A percentile compares a stretch with the other conserved stretches of the same genome.
phyloP scores from a whole-genome alignment of 2,329 filamentous ascomycete species.

The Grosmannia clavigera region DNA sequence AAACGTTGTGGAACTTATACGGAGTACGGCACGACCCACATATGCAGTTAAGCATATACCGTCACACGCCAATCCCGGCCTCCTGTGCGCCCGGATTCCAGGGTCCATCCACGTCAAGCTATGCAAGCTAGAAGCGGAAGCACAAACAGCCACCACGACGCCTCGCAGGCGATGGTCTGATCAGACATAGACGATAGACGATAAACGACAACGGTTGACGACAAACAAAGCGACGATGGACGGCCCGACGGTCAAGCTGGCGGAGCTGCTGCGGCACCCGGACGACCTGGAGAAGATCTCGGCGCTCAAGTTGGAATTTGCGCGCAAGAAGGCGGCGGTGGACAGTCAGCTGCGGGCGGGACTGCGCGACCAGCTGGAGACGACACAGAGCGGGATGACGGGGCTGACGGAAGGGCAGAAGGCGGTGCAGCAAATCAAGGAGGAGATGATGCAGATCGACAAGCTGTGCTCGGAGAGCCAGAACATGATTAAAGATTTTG shows the following conservation, averaged over 20 bases:
- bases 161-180: slow-evolving; percentile 5
- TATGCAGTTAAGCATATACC: too few species aligned
- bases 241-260: slow-evolving; percentile 64
- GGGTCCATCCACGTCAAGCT: not conserved
- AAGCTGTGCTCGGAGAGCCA: slow-evolving; percentile 94
- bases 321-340: slow-evolving; percentile 82
- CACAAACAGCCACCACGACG: not conserved
- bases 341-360: slow-evolving; percentile 79
- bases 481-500: slow-evolving; percentile 94
- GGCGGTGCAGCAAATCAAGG: slow-evolving; percentile 84
- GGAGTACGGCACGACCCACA: too few species aligned
- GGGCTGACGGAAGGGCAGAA: slow-evolving; percentile 83
- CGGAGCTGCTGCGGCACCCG: slow-evolving; percentile 85
- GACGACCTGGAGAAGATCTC: slow-evolving; percentile 96
- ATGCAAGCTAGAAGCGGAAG: not conserved
- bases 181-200: not conserved
- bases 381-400: slow-evolving; percentile 85
- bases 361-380: slow-evolving; percentile 87
- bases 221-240: slow-evolving; percentile 33
- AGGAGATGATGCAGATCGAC: slow-evolving; percentile 98
- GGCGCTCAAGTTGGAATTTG: slow-evolving; percentile 80
- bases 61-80: not conserved
- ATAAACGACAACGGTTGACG: not conserved
- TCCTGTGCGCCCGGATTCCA: not conserved
- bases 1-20: too few species aligned